These are phyloP conservation scores for Apiospora saccharicola DNA, from an alignment of 2,329 filamentous ascomycete species.

Conservation along the genomic window DNA sequence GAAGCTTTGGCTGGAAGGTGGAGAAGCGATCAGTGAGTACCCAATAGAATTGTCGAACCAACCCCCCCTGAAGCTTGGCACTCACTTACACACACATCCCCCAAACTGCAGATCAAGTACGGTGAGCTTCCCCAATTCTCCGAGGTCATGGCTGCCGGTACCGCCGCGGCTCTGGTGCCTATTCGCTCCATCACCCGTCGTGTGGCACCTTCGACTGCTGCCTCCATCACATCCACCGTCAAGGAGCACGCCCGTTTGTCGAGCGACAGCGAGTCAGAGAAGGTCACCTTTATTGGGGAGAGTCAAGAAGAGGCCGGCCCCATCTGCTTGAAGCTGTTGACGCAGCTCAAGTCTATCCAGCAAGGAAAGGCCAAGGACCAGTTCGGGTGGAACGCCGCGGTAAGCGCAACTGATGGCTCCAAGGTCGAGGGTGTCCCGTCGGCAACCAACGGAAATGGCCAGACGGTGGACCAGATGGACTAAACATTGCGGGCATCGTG, in stretches of 20 bases:
- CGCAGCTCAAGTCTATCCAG: slow-evolving; percentile 85
- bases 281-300: slow-evolving; percentile 61
- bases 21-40: slow-evolving; percentile 74
- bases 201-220: slow-evolving; percentile 46
- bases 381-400: slow-evolving; percentile 73
- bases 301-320: slow-evolving; percentile 74
- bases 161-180: slow-evolving; percentile 88
- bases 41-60: not conserved
- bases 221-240: slow-evolving; percentile 47
- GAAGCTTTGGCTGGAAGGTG: slow-evolving; percentile 82
- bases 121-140: slow-evolving; percentile 59
- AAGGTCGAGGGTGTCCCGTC: slow-evolving; percentile 45
- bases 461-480: slow-evolving; percentile 48
- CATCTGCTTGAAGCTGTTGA: slow-evolving; percentile 74
- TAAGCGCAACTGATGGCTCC: slow-evolving; percentile 54
- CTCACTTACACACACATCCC: not conserved
- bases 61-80: not conserved
- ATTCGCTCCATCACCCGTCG: slow-evolving; percentile 88
- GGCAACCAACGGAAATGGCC: slow-evolving; percentile 35
- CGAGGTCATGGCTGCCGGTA: slow-evolving; percentile 92
- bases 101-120: slow-evolving; percentile 65
- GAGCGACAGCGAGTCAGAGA: slow-evolving; percentile 52
- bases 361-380: slow-evolving; percentile 78
- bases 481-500: slow-evolving; percentile 29
- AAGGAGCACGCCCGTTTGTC: slow-evolving; percentile 49